Evolutionary conservation across 768 basidiomycete species (phyloP).

Genomic region (Macrolepiota fuliginosa): DNA sequence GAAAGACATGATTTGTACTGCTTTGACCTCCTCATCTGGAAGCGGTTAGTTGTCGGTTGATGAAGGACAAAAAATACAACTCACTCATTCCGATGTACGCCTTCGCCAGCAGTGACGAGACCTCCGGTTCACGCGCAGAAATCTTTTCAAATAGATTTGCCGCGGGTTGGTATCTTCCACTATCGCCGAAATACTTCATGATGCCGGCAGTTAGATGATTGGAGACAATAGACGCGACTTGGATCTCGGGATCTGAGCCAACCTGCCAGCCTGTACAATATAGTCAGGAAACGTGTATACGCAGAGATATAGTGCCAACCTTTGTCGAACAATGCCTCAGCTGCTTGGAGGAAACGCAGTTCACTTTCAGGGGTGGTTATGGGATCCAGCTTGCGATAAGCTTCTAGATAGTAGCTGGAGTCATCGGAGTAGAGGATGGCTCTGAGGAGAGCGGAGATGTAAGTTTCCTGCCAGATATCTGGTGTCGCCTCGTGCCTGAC

Average conservation of each 20-base stretch:
- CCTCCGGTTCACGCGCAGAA: constrained; percentile 81
- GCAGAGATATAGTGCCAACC: constrained; percentile 33
- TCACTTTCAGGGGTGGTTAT: constrained; percentile 89
- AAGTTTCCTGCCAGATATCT: constrained; percentile 97
- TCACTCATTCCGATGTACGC: constrained; percentile 97
- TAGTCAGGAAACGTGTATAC: background rate
- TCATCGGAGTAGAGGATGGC: constrained; percentile 97
- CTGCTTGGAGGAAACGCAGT: constrained; percentile 84
- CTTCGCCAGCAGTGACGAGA: constrained; percentile 80
- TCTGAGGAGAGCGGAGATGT: constrained; percentile 87
- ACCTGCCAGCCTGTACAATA: constrained; percentile 85
- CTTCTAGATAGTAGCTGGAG: constrained; percentile 84
- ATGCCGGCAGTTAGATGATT: constrained; percentile 95
- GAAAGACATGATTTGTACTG: constrained; percentile 86
- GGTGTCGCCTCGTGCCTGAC: constrained; percentile 83
- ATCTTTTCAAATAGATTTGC: constrained; percentile 95
- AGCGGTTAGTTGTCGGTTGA: background rate
- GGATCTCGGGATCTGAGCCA: constrained; percentile 97
- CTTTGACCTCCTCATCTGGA: constrained; percentile 97
- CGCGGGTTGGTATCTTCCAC: constrained; percentile 80
- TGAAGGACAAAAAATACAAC: constrained; percentile 26
- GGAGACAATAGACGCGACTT: constrained; percentile 94
- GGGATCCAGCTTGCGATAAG: constrained; percentile 94
- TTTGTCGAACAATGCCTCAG: constrained; percentile 85
- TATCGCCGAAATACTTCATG: constrained; percentile 96